Evolutionary conservation across 2,329 filamentous ascomycete genomes (phyloP).

Genomic region (Zopfia rhizophila): DNA sequence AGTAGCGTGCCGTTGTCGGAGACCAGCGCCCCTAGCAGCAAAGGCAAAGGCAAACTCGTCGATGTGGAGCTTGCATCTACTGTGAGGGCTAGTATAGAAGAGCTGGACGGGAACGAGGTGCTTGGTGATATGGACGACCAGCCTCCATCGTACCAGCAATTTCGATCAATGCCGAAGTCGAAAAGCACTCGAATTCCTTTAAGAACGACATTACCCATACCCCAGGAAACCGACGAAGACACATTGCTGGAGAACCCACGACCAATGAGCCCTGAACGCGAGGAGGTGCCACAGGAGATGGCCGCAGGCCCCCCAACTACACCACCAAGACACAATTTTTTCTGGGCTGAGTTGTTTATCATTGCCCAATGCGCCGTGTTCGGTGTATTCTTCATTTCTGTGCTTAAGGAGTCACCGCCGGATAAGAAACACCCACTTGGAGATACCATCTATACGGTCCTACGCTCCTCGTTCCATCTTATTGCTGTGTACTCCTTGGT

Average conservation of each 20-base stretch:
- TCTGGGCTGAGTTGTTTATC: conserved; percentile 91
- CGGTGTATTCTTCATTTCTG: conserved; percentile 88
- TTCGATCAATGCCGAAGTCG: conserved; percentile 58
- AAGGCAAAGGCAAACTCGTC: conserved; percentile 76
- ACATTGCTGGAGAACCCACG: conserved; percentile 57
- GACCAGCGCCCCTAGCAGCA: conserved; percentile 58
- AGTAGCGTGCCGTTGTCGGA: conserved; percentile 55
- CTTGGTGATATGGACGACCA: conserved; percentile 59
- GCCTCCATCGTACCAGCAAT: conserved; percentile 67
- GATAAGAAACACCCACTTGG: conserved; percentile 77
- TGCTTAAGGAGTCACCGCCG: conserved; percentile 83
- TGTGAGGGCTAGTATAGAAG: conserved; percentile 57
- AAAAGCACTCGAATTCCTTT: conserved; percentile 56
- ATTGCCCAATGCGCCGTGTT: conserved; percentile 86
- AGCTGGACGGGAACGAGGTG: conserved; percentile 46
- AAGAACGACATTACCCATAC: conserved; percentile 50
- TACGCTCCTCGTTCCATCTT: conserved; percentile 88
- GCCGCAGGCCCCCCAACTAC: conserved; percentile 61
- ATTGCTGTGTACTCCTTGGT: conserved; percentile 91
- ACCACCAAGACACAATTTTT: conserved; percentile 76
- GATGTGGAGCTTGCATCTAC: conserved; percentile 85
- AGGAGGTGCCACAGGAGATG: conserved; percentile 64
- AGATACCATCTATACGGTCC: conserved; percentile 92
- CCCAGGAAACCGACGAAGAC: conserved; percentile 64
- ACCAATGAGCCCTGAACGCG: conserved; percentile 60